Evolutionary conservation across 306 rosid genomes (phyloP), one percentile per base, ranked within the genome.

Genomic region (Mucuna pruriens): DNA sequence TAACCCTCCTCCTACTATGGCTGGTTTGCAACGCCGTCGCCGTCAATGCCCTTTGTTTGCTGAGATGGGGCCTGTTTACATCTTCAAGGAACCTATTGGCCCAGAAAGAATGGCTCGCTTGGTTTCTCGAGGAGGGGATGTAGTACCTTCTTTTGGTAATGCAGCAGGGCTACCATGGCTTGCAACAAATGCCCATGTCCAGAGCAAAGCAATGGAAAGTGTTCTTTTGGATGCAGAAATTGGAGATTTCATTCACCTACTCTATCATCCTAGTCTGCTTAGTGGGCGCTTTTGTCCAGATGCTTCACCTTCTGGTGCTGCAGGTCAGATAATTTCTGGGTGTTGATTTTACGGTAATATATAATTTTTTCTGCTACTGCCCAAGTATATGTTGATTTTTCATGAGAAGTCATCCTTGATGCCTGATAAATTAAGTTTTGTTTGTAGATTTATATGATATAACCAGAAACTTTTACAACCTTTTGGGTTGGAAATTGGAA

Each of bases 1-100:
- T 80, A 95, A 95, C 83, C 99, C 98, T 71, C 99, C 99, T 86
- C 97, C 99, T 82, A 92, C 99, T 60, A 95, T 95, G 88, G 99
- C 99, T 85, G 98, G 99, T 75, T 93, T 95, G 85, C 99, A 95
- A 75, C 98, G 99, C 9, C 99, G 97, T 64, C 98, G 96, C 46
- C 98, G 98, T 70, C 99, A 95, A 31, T 93, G 99, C 87, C 99
- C 99, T 80, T 87, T 95, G 84, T 95, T 95, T 92, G 97, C 99
- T 54, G 99, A 95, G 84, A 93, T 93, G 99, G 99, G 99, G 25
- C 96, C 99, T 82, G 91, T 95, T 73, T 95, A 93, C 83, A 90
- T 95, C 77, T 95, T 95, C 76, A 95, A 91, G 91, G 98, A 95
- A 80, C 91, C 99, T 60, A 90, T 95, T 80, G 99, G 99, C 52